phyloP scores from a whole-genome alignment of 2,329 filamentous ascomycete species.

The Fusarium irregulare region DNA sequence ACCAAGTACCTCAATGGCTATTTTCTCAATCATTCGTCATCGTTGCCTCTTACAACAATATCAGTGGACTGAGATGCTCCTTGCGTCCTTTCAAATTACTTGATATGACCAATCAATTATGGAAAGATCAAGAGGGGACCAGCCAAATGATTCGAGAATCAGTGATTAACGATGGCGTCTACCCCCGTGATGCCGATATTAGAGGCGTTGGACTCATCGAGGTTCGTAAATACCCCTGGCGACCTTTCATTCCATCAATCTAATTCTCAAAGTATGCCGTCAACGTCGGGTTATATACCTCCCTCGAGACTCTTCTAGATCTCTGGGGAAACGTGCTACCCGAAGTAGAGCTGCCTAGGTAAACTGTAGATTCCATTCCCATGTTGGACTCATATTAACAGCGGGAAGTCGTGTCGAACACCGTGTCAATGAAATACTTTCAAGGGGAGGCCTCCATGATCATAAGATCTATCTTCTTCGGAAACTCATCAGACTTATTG shows the following conservation, averaged over 20 bases:
- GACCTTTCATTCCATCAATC: fast-evolving
- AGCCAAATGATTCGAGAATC: too few species aligned
- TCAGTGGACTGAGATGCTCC: slow-evolving; percentile 6
- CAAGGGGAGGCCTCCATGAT: fast-evolving
- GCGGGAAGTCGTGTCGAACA: too few species aligned
- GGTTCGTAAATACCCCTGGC: background rate
- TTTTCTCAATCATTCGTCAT: background rate
- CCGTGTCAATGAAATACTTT: background rate
- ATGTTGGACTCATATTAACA: background rate
- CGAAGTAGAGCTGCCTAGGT: slow-evolving; percentile 14
- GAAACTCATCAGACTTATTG: background rate
- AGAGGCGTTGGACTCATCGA: slow-evolving; percentile 1
- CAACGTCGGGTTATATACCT: fast-evolving
- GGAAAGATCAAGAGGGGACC: too few species aligned
- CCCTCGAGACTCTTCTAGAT: background rate
- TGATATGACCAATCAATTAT: too few species aligned
- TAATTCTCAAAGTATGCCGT: background rate
- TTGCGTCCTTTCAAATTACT: slow-evolving; percentile 3
- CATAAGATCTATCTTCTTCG: background rate
- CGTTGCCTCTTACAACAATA: background rate
- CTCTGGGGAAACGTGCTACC: slow-evolving; percentile 4
- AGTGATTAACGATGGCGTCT: too few species aligned
- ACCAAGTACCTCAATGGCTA: slow-evolving; percentile 25
- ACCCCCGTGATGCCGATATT: too few species aligned
- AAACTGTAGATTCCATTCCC: fast-evolving